phyloP scores from a whole-genome alignment of 2,329 filamentous ascomycete genomes.

The Neoarthrinium moseri region DNA sequence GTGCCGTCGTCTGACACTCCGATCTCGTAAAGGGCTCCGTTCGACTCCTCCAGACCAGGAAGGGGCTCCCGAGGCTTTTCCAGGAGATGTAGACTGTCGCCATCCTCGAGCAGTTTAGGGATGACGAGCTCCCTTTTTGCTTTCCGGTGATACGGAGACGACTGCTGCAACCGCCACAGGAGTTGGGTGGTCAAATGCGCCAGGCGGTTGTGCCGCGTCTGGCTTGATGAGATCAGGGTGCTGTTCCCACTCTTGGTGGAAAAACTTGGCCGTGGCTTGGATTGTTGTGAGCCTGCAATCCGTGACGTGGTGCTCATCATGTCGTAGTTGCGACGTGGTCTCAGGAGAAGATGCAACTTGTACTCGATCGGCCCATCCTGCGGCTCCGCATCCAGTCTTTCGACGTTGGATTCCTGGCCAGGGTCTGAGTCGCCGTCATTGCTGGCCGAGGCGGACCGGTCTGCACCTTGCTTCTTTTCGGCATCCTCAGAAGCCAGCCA shows the following conservation, averaged over 20 bases:
- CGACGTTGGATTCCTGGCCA: constrained; percentile 36
- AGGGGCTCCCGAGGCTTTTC: constrained; percentile 57
- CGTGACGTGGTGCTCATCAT: constrained; percentile 62
- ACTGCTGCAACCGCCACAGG: constrained; percentile 92
- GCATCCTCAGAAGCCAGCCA: constrained; percentile 67
- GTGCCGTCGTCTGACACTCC: constrained; percentile 93
- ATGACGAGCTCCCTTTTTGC: constrained; percentile 73
- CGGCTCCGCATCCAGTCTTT: constrained; percentile 82
- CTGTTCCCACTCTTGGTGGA: constrained; percentile 21
- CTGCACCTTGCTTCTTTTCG: constrained; percentile 28
- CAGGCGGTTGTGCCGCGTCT: constrained; percentile 78
- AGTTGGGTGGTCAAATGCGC: constrained; percentile 94
- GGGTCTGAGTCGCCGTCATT: constrained; percentile 24
- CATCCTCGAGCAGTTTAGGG: constrained; percentile 69
- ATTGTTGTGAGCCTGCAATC: constrained; percentile 29
- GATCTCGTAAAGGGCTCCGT: constrained; percentile 93
- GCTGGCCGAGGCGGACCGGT: constrained; percentile 31
- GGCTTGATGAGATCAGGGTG: constrained; percentile 46
- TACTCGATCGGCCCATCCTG: constrained; percentile 96
- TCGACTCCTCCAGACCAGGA: constrained; percentile 86
- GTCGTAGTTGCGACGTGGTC: constrained; percentile 72
- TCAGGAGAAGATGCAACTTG: constrained; percentile 85
- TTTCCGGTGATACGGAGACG: constrained; percentile 84
- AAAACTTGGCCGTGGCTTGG: constrained; percentile 24
- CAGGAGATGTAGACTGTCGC: constrained; percentile 42